Conservation (phyloP, 169 alveolate species). For the Theileria parva region DNA sequence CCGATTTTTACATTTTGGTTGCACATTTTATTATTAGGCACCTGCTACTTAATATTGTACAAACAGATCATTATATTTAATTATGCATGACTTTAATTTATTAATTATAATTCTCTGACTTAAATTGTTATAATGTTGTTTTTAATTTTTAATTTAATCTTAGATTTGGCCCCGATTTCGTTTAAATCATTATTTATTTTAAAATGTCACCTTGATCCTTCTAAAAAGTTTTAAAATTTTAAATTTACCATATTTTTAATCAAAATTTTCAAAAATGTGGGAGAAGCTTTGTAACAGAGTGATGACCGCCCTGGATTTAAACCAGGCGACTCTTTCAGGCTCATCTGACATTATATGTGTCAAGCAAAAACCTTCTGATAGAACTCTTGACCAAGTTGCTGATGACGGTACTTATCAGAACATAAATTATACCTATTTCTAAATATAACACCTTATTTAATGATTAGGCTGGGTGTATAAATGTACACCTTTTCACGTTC, state of each 20-base stretch:
- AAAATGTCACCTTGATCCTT: background rate
- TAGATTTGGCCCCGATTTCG: background rate
- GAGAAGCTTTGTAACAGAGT: slow-evolving; percentile 90
- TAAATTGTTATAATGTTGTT: background rate
- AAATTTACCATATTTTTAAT: background rate
- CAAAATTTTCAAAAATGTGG: slow-evolving; percentile 76
- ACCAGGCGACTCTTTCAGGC: slow-evolving; percentile 91
- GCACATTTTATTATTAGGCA: background rate
- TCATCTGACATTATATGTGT: slow-evolving; percentile 91
- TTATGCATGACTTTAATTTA: background rate
- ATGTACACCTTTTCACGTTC: slow-evolving; percentile 94
- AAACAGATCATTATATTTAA: background rate
- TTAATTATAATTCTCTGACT: no score
- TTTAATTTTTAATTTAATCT: background rate
- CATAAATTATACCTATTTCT: background rate
- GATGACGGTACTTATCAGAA: slow-evolving; percentile 12
- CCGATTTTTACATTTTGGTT: background rate
- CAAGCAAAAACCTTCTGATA: slow-evolving; percentile 73
- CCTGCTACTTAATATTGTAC: background rate
- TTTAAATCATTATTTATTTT: background rate
- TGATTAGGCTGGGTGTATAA: slow-evolving; percentile 68
- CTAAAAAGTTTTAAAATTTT: background rate
- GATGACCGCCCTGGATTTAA: slow-evolving; percentile 86
- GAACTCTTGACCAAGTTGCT: slow-evolving; percentile 19
- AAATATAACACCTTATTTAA: background rate